phyloP scores from a whole-genome alignment of 2,329 filamentous ascomycete genomes.

The Aspergillus tubingensis region DNA sequence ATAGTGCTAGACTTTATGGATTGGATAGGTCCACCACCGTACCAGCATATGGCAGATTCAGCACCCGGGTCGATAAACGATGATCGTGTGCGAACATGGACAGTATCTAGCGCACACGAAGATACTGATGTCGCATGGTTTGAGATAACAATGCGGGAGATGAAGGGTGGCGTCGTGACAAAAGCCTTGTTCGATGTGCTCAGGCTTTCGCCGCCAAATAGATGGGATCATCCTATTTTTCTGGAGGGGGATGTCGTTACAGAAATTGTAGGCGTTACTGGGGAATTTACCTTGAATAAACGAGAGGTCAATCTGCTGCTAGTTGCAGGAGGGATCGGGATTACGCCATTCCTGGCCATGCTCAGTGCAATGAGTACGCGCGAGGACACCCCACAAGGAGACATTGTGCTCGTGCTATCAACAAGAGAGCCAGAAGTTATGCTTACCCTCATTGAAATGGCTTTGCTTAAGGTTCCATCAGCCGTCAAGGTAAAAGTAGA shows the following conservation, averaged over 20 bases:
- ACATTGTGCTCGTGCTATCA: background rate
- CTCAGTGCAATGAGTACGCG: background rate
- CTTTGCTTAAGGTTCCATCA: background rate
- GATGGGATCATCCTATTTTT: background rate
- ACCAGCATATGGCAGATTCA: slow-evolving; percentile 3
- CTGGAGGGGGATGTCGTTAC: fast-evolving
- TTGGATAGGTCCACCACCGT: slow-evolving; percentile 4
- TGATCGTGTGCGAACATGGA: slow-evolving; percentile 6
- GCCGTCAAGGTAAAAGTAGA: background rate
- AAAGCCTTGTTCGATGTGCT: background rate
- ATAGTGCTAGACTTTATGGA: slow-evolving; percentile 10
- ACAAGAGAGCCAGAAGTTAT: background rate
- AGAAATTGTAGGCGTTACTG: background rate
- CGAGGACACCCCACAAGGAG: background rate
- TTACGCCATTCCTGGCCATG: slow-evolving; percentile 6
- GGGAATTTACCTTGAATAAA: background rate
- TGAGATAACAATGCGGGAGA: slow-evolving; percentile 11
- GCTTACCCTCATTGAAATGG: background rate
- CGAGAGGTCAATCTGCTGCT: background rate
- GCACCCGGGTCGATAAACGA: slow-evolving; percentile 7
- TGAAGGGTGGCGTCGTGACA: slow-evolving; percentile 5
- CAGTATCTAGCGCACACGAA: slow-evolving; percentile 8
- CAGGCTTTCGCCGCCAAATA: background rate
- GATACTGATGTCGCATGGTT: background rate
- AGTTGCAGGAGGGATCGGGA: slow-evolving; percentile 4